Conservation (phyloP, 306 rosid genomes). For the Sphenostylis stenocarpa region DNA sequence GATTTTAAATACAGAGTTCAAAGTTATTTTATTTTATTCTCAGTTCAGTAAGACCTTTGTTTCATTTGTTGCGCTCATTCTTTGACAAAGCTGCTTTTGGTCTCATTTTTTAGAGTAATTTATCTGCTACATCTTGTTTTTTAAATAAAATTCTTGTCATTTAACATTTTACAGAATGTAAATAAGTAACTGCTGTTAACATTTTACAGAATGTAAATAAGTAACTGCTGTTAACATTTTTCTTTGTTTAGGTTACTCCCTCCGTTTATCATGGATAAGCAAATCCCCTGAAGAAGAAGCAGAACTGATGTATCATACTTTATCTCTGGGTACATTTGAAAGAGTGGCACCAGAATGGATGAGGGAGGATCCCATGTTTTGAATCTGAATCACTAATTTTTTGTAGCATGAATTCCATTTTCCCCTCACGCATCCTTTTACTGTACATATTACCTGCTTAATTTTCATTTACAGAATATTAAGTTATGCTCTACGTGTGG, state of each 20-base stretch:
- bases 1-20: not conserved
- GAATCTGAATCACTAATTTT: slow-evolving; percentile 41
- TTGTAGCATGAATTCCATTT: not conserved
- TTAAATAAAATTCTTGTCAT: not conserved
- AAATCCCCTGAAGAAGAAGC: slow-evolving; percentile 52
- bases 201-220: not conserved
- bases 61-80: not conserved
- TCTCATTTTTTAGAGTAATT: not conserved
- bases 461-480: not conserved
- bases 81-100: not conserved
- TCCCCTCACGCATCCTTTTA: not conserved
- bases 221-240: not conserved
- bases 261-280: slow-evolving; percentile 69
- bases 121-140: not conserved
- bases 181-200: not conserved
- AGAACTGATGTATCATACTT: slow-evolving; percentile 57
- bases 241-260: slow-evolving; percentile 64
- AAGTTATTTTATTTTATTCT: not conserved
- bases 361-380: slow-evolving; percentile 71
- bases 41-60: not conserved
- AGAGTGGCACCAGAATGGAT: slow-evolving; percentile 91
- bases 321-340: slow-evolving; percentile 77
- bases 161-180: not conserved
- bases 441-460: slow-evolving; percentile 5
- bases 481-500: not conserved